A percentile compares a stretch with the other conserved stretches of the same genome.
phyloP scores from a whole-genome alignment of 2,329 filamentous ascomycete species.

The Botrytis hyacinthi region DNA sequence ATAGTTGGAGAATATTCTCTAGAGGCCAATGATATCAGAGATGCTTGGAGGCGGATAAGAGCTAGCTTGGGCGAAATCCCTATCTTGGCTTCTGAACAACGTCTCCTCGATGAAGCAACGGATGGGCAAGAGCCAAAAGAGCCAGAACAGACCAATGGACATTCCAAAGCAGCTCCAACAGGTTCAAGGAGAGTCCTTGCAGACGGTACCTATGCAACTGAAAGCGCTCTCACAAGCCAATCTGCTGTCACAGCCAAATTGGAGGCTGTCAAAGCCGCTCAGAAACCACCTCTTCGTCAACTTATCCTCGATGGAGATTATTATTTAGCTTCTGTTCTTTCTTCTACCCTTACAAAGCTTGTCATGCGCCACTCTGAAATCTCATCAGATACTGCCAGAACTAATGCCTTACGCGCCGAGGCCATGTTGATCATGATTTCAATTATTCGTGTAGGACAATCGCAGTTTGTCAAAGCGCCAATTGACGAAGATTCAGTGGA shows the following conservation, averaged over 20 bases:
- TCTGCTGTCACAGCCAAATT: conserved; percentile 86
- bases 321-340: conserved; percentile 92
- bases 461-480: conserved; percentile 95
- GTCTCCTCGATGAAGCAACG: conserved; percentile 77
- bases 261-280: conserved; percentile 93
- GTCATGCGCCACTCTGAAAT: conserved; percentile 98
- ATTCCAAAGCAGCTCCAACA: conserved; percentile 74
- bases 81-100: conserved; percentile 91
- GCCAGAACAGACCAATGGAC: conserved; percentile 70
- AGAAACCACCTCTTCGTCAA: conserved; percentile 91
- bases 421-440: conserved; percentile 99
- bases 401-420: conserved; percentile 90
- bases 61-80: conserved; percentile 94
- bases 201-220: conserved; percentile 95
- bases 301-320: conserved; percentile 97
- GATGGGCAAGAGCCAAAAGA: conserved; percentile 67
- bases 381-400: conserved; percentile 78
- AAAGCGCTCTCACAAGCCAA: conserved; percentile 91
- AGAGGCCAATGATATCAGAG: conserved; percentile 88
- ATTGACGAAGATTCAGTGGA: conserved; percentile 99
- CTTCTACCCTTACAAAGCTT: conserved; percentile 91
- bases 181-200: conserved; percentile 90
- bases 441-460: conserved; percentile 95
- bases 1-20: conserved; percentile 96
- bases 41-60: conserved; percentile 95